A percentile compares a stretch with the other conserved stretches of the same genome.
Conservation (phyloP, 2,329 filamentous ascomycete genomes). For the Cladosporium sphaerospermum region DNA sequence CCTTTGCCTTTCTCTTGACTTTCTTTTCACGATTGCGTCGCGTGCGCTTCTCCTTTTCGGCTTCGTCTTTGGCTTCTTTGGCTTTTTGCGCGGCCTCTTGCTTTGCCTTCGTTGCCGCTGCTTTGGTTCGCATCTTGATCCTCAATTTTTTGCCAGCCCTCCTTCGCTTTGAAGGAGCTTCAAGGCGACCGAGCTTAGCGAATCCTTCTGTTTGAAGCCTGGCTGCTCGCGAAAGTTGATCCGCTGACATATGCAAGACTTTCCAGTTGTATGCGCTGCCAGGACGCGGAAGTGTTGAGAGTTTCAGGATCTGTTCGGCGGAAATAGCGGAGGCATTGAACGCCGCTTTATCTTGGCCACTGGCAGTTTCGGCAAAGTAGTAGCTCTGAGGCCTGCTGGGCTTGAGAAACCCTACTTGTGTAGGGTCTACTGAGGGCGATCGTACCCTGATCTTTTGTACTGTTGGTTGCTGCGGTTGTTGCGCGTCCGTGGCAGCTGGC, state of each 20-base stretch:
- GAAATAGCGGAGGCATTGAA: slow-evolving; percentile 17
- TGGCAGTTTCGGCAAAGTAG: slow-evolving; percentile 17
- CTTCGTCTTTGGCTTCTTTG: slow-evolving; percentile 24
- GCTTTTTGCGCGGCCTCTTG: slow-evolving; percentile 19
- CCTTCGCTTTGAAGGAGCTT: slow-evolving; percentile 18
- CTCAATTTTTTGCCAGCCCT: slow-evolving; percentile 29
- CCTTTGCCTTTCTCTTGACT: slow-evolving; percentile 29
- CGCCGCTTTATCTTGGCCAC: slow-evolving; percentile 2
- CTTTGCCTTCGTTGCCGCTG: slow-evolving; percentile 17
- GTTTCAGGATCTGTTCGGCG: slow-evolving; percentile 17
- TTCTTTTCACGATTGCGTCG: slow-evolving; percentile 32
- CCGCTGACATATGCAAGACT: slow-evolving; percentile 17
- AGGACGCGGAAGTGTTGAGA: slow-evolving; percentile 15
- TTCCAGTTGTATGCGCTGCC: slow-evolving; percentile 24
- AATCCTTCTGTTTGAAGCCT: slow-evolving; percentile 6
- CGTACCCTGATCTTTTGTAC: slow-evolving; percentile 20
- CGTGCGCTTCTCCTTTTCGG: slow-evolving; percentile 29
- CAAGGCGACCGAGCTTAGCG: slow-evolving; percentile 7
- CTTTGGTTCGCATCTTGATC: slow-evolving; percentile 23
- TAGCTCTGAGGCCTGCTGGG: slow-evolving; percentile 13
- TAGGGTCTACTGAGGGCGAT: slow-evolving; percentile 18
- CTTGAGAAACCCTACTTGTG: slow-evolving; percentile 16
- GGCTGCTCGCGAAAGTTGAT: neutral
- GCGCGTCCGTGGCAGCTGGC: slow-evolving; percentile 3
- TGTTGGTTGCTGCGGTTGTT: neutral